These are phyloP conservation scores for Plasmodium falciparum DNA, from an alignment of 169 alveolate genomes.

Conservation along the genomic window DNA sequence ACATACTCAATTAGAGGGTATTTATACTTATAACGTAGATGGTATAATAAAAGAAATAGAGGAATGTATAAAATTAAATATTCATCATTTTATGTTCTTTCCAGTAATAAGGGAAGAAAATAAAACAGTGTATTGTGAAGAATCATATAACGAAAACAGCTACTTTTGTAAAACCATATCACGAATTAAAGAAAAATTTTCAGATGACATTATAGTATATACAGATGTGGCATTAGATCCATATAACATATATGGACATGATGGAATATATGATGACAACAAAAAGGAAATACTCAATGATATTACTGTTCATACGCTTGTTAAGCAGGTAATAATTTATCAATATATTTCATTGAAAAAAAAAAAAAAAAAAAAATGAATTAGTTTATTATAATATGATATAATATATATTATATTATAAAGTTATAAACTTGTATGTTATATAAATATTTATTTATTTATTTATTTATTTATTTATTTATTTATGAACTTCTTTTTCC, in stretches of 20 bases:
- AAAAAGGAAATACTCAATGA: slow-evolving; percentile 80
- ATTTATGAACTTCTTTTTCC: not conserved
- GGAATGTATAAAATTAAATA: slow-evolving; percentile 78
- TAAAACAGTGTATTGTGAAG: slow-evolving; percentile 78
- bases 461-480: not conserved
- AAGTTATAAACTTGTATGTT: not conserved
- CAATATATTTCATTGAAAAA: too few relatives aligned
- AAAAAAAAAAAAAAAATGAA: too few relatives aligned
- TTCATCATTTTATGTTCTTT: slow-evolving; percentile 82
- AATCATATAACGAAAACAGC: slow-evolving; percentile 81
- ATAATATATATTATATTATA: not conserved
- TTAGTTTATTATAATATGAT: too few relatives aligned
- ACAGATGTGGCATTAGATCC: slow-evolving; percentile 85
- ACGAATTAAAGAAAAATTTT: slow-evolving; percentile 78
- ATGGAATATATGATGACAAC: slow-evolving; percentile 82
- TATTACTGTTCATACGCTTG: slow-evolving; percentile 79
- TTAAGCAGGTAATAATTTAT: slow-evolving; percentile 77
- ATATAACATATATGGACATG: slow-evolving; percentile 82
- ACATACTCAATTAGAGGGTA: slow-evolving; percentile 78
- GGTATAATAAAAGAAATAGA: slow-evolving; percentile 80
- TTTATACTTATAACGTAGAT: slow-evolving; percentile 71
- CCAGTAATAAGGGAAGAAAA: slow-evolving; percentile 79
- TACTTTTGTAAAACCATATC: slow-evolving; percentile 76
- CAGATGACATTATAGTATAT: slow-evolving; percentile 76
- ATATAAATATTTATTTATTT: not conserved